Base-by-base conservation (phyloP, 2,329 filamentous ascomycete species). In the Trichophyton equinum region DNA sequence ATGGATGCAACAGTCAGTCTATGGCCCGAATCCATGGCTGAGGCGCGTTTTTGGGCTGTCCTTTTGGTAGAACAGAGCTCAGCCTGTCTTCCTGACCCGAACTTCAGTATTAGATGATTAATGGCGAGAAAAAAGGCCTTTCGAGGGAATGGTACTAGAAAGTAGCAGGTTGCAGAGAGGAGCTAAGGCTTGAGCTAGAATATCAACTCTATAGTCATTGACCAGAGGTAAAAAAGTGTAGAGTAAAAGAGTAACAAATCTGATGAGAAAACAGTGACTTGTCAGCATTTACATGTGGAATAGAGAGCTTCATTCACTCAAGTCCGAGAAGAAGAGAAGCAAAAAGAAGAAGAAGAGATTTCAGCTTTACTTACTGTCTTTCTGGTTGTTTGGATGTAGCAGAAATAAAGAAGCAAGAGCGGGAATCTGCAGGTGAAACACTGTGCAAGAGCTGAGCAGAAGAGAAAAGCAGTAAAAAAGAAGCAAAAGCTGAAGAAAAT, bases 1-100 rank as follows among this genome's bases (percentile, higher is more conserved):
- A 68, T 70, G 0, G 71, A 72, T 1, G 68, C 71, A 27, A 73
- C 49, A 0, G 66, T 70, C 51, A 72, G 38, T 2, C 65, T 65
- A 44, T 67, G 64, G 11, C 53, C 18, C 27, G 58, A 58, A 51
- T 62, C 61, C 62, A 66, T 65, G 25, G n/a, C 33, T 27, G 15
- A 4, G n/a, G 15, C 13, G 22, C 49, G 22, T 27, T 25, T 53
- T 27, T 30, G n/a, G 3, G 25, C 44, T 47, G n/a, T 3, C 9
- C 20, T 47, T 9, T 6, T 22, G 4, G 44, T 20, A 22, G 25
- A 25, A 25, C 8, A 2, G n/a, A 18, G 44, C 18, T 47, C 44
- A 47, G 22, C 9, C 9, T 47, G 1, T 20, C 8, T 47, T 47
- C 11, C 9, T 47, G 6, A 2, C 8, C 2, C 6, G 20, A 47